These are phyloP conservation scores for Gillenia trifoliata DNA, from an alignment of 306 rosid species.

Conservation along the genomic window DNA sequence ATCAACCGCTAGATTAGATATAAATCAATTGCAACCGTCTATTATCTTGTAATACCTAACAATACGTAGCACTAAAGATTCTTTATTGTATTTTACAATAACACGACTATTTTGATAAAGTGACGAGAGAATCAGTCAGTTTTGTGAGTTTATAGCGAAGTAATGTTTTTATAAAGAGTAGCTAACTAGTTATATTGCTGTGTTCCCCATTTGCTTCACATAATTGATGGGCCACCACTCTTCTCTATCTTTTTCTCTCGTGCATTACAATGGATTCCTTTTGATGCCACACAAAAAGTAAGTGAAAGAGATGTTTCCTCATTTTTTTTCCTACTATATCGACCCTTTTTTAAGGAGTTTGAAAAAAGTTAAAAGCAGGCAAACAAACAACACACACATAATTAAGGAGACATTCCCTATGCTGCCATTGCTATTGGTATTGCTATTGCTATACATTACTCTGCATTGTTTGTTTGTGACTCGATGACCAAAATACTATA, in stretches of 20 bases:
- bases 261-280: constrained; percentile 1
- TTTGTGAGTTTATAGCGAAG: background rate
- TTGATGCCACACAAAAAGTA: constrained; percentile 32
- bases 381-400: background rate
- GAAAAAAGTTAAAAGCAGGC: constrained; percentile 1
- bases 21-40: too few species aligned
- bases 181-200: background rate
- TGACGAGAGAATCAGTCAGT: background rate
- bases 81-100: too few species aligned
- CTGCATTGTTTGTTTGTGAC: background rate
- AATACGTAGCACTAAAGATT: too few species aligned
- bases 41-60: too few species aligned
- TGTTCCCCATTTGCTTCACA: constrained; percentile 40
- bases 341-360: constrained; percentile 29
- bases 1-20: too few species aligned
- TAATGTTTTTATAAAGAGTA: background rate
- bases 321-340: background rate
- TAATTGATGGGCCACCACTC: constrained; percentile 19
- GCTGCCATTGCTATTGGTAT: background rate
- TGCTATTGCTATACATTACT: background rate
- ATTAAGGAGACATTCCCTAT: constrained; percentile 10
- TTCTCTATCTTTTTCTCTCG: background rate
- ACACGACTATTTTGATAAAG: background rate
- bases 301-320: constrained; percentile 43
- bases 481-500: too few species aligned